Conservation (phyloP, 768 basidiomycete genomes). For the Podaxis sp. region DNA sequence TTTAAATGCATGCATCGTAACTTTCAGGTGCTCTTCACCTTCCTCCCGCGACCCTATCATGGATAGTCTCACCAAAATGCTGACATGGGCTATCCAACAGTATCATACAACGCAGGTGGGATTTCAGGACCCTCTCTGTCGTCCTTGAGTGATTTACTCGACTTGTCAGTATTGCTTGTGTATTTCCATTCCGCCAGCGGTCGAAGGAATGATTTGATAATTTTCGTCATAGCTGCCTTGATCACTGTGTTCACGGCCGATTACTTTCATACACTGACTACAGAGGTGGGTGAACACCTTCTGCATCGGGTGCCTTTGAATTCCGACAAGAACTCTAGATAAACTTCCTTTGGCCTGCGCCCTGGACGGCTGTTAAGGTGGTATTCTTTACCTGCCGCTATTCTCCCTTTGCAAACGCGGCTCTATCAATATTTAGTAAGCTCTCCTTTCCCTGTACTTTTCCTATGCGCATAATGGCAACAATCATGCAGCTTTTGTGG, state of each 20-base stretch:
- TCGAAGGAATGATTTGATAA: neutral
- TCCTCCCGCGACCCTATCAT: neutral
- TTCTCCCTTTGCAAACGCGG: neutral
- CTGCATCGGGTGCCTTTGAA: neutral
- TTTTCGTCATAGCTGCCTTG: neutral
- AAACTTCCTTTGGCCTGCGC: neutral
- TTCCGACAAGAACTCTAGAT: neutral
- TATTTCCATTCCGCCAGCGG: neutral
- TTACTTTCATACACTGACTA: neutral
- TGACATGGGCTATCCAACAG: neutral
- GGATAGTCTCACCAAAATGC: neutral
- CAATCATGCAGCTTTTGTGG: neutral
- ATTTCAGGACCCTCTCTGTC: neutral
- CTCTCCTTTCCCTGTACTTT: neutral
- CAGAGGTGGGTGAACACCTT: neutral
- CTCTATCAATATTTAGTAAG: neutral
- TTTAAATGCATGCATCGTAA: neutral
- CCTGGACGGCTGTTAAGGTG: slow-evolving; percentile 1
- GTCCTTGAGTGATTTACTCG: neutral
- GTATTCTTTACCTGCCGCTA: neutral
- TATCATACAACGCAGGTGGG: neutral
- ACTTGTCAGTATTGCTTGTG: neutral
- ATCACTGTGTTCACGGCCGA: neutral
- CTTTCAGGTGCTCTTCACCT: neutral
- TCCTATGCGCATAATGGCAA: no score